Evolutionary conservation across 164 flowering plant genomes (phyloP).

Genomic region (Stephania japonica): DNA sequence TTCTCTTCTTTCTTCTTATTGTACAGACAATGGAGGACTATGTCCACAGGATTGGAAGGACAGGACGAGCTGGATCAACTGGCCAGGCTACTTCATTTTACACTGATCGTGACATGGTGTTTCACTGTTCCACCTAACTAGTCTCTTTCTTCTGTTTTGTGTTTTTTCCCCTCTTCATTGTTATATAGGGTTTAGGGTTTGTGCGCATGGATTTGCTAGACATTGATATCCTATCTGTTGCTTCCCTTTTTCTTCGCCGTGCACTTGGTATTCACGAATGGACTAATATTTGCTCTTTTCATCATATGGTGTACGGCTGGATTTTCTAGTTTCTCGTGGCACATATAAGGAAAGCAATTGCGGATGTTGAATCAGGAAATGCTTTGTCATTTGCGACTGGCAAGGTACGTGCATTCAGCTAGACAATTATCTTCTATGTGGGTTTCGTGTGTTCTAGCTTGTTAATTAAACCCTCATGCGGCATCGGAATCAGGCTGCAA

Average conservation of each 20-base stretch:
- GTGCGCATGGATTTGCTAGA: neutral
- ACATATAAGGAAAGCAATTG: constrained; percentile 56
- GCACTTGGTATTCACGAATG: neutral
- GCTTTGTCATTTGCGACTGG: constrained; percentile 53
- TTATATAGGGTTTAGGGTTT: neutral
- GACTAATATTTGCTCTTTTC: constrained; percentile 1
- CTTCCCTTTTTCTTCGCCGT: neutral
- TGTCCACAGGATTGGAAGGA: constrained; percentile 69
- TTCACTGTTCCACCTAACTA: neutral
- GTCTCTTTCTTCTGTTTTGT: neutral
- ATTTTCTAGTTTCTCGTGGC: constrained; percentile 47
- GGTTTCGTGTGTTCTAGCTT: neutral
- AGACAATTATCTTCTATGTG: neutral
- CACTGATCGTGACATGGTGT: constrained; percentile 58
- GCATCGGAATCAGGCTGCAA: constrained; percentile 35
- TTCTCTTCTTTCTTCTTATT: neutral
- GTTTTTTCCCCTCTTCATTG: neutral
- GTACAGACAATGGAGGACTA: constrained; percentile 61
- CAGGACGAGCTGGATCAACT: constrained; percentile 67
- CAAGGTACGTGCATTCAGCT: constrained; percentile 32
- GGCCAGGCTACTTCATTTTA: constrained; percentile 66
- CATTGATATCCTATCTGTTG: neutral
- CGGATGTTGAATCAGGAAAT: constrained; percentile 52
- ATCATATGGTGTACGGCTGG: constrained; percentile 6
- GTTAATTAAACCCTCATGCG: neutral